Percentiles rank a stretch among this genome's conserved stretches.
phyloP scores from a whole-genome alignment of 805 yeast species.

The Metschnikowia lunata region DNA sequence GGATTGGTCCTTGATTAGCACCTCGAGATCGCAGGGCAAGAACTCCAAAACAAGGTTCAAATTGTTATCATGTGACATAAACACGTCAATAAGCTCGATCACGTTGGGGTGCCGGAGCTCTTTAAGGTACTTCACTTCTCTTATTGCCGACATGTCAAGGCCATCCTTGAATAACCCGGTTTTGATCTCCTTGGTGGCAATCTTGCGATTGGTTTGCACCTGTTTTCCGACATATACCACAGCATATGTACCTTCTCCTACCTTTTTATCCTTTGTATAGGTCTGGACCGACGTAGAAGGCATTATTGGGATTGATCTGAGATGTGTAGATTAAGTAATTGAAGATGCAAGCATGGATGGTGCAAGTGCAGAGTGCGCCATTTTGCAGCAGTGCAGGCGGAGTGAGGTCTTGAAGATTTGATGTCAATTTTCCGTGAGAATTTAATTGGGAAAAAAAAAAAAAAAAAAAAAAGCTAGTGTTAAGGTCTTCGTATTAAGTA shows the following conservation, averaged over 20 bases:
- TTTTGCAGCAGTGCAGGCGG: too few species aligned
- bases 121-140: slow-evolving; percentile 86
- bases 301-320: neutral
- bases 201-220: slow-evolving; percentile 46
- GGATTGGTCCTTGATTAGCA: slow-evolving; percentile 74
- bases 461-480: too few species aligned
- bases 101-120: slow-evolving; percentile 74
- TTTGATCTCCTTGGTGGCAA: slow-evolving; percentile 95
- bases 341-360: too few species aligned
- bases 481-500: too few species aligned
- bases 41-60: slow-evolving; percentile 89
- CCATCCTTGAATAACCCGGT: slow-evolving; percentile 95
- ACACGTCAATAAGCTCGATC: slow-evolving; percentile 86
- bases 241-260: slow-evolving; percentile 99
- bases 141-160: slow-evolving; percentile 92
- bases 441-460: too few species aligned
- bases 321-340: too few species aligned
- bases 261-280: slow-evolving; percentile 65
- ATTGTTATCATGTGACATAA: slow-evolving; percentile 52
- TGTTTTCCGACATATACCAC: slow-evolving; percentile 86
- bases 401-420: too few species aligned
- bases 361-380: too few species aligned
- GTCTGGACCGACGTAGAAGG: slow-evolving; percentile 10
- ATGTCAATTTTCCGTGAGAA: too few species aligned
- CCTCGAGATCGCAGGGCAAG: slow-evolving; percentile 87